phyloP scores from a whole-genome alignment of 2,329 filamentous ascomycete genomes.

The Chaetomium olivaceum region DNA sequence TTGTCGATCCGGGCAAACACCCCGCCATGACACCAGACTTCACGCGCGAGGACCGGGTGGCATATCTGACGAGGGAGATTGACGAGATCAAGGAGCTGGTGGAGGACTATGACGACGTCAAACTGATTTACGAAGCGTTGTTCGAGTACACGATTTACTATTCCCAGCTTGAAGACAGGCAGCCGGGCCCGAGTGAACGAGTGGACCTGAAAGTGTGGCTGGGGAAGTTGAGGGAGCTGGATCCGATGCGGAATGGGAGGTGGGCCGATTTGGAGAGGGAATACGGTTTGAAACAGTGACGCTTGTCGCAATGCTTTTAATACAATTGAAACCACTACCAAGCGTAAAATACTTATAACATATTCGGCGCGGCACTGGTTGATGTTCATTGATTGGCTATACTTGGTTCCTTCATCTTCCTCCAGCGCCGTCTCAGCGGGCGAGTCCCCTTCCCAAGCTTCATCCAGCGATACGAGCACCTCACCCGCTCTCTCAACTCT shows the following conservation, averaged over 20 bases:
- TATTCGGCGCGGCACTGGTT: neutral
- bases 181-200: conserved; percentile 44
- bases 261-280: conserved; percentile 69
- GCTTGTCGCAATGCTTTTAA: neutral
- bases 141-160: conserved; percentile 69
- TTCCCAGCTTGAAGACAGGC: conserved; percentile 52
- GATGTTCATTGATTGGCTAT: neutral
- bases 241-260: conserved; percentile 71
- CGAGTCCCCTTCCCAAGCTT: neutral
- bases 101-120: conserved; percentile 60
- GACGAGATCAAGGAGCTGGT: conserved; percentile 69
- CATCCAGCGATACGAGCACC: conserved; percentile 11
- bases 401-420: neutral
- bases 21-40: conserved; percentile 67
- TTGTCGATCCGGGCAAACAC: conserved; percentile 52
- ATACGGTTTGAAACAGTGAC: conserved; percentile 5
- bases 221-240: conserved; percentile 64
- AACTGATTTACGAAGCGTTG: conserved; percentile 88
- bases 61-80: conserved; percentile 70
- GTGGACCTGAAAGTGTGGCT: conserved; percentile 59
- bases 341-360: neutral
- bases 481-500: conserved; percentile 24
- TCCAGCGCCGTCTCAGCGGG: neutral
- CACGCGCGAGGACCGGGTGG: conserved; percentile 58
- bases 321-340: neutral